Evolutionary conservation across 2,329 filamentous ascomycete species (phyloP), one percentile per base, ranked within the genome.

Genomic region (Penicillium sp.): DNA sequence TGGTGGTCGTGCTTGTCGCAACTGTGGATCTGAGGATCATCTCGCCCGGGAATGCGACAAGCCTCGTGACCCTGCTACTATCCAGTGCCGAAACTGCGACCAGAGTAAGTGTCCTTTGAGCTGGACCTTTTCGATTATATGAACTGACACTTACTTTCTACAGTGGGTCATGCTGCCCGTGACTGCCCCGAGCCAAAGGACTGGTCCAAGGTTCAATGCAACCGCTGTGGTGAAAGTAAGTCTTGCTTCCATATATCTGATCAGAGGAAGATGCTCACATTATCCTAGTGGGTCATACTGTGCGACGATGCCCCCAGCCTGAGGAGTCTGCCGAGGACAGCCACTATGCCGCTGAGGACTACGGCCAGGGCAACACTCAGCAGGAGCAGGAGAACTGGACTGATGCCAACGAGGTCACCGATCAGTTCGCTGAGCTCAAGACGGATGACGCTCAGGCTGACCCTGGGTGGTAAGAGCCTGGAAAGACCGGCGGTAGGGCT

Each of bases 21-120:
- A 75, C 55, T 75, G 73, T 55, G 70, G 69, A 52, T 69, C 69
- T 2, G 65, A 71, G 55, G 69, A 71, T 4, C 72, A 75, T 42
- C 64, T 69, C 3, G 62, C 68, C 1, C 63, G 60, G 27, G 72
- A 74, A 1, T 75, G 72, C 36, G 69, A 71, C 22, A 57, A 72
- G 44, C 69, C 70, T 18, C 68, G 66, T 10, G 64, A 73, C 42
- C 57, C 66, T 16, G 64, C 65, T 1, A 69, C 58, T 10, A 64
- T 74, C 24, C 68, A 61, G 4, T 75, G 72, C 59, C 69, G 69
- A 10, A 75, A 75, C 57, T 75, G 72, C 34, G 71, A 74, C 3
- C 54, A 71, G 51, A 56, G 69, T 69, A 61, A 53, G 61, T 44
- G 6, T 16, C 36, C 20, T 11, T 18, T 6, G 9, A 16, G 31